Conservation (phyloP, 1,284 basidiomycete genomes). For the Malassezia sympodialis region DNA sequence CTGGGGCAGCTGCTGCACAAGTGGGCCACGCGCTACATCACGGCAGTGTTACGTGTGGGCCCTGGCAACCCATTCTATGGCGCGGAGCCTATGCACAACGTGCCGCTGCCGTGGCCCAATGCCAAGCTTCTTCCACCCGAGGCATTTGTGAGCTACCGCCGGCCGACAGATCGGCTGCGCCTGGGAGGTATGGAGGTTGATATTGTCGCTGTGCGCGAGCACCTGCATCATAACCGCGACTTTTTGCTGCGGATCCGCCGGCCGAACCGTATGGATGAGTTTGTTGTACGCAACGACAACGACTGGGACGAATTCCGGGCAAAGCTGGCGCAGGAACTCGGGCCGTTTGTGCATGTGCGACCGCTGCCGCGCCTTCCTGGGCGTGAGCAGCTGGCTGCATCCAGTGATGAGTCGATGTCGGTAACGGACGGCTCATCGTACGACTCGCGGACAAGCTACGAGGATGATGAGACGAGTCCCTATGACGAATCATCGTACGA, state of each 20-base stretch:
- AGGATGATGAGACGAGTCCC: not conserved
- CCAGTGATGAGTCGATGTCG: not conserved
- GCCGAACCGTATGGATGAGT: constrained; percentile 32
- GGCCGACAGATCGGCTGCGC: constrained; percentile 31
- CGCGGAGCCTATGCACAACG: constrained; percentile 21
- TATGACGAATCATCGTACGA: not conserved
- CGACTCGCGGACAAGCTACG: not conserved
- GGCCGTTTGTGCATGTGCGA: constrained; percentile 28
- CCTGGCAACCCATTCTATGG: constrained; percentile 29
- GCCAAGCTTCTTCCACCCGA: constrained; percentile 37
- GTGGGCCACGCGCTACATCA: constrained; percentile 32
- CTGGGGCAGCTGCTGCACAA: constrained; percentile 24
- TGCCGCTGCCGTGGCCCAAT: constrained; percentile 30
- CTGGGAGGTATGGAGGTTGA: constrained; percentile 43
- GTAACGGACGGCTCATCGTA: constrained; percentile 1
- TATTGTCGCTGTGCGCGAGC: constrained; percentile 30
- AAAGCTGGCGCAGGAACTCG: constrained; percentile 33
- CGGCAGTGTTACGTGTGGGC: constrained; percentile 31
- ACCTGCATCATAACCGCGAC: constrained; percentile 24
- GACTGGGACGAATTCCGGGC: constrained; percentile 38
- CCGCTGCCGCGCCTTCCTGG: constrained; percentile 30
- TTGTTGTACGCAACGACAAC: constrained; percentile 38
- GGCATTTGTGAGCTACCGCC: constrained; percentile 37
- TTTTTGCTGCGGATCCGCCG: constrained; percentile 36
- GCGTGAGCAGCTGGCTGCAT: not conserved